Evolutionary conservation across 2,329 filamentous ascomycete genomes (phyloP).

Genomic region (Trichoderma polysporum): DNA sequence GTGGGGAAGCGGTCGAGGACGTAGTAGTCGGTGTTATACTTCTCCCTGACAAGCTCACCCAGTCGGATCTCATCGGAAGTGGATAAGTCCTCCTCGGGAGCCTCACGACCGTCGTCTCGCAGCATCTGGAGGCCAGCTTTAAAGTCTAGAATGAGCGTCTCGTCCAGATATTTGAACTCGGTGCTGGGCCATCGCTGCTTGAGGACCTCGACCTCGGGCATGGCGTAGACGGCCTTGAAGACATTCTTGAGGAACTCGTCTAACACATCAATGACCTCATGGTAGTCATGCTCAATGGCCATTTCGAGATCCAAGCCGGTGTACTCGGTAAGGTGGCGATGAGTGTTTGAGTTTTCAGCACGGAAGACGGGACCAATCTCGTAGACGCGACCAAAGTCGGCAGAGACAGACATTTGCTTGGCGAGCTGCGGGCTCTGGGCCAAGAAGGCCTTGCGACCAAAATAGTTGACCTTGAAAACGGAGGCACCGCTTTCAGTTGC

Average conservation of each 20-base stretch:
- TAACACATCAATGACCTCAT: conserved; percentile 77
- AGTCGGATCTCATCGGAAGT: conserved; percentile 86
- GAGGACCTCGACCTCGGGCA: conserved; percentile 72
- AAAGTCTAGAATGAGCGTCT: conserved; percentile 82
- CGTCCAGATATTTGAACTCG: conserved; percentile 81
- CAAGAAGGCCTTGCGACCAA: conserved; percentile 80
- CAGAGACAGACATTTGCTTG: conserved; percentile 89
- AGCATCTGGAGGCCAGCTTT: conserved; percentile 77
- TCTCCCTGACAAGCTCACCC: conserved; percentile 80
- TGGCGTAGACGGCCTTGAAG: conserved; percentile 42
- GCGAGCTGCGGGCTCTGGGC: conserved; percentile 89
- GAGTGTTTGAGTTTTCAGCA: conserved; percentile 93
- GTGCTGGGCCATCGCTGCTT: conserved; percentile 83
- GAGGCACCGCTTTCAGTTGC: conserved; percentile 90
- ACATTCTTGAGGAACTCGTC: conserved; percentile 81
- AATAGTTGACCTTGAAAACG: conserved; percentile 91
- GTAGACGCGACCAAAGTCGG: conserved; percentile 86
- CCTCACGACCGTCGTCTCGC: conserved; percentile 77
- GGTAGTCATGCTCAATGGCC: conserved; percentile 84
- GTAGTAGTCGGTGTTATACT: conserved; percentile 88
- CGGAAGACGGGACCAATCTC: conserved; percentile 74
- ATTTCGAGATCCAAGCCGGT: conserved; percentile 92
- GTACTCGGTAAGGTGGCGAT: conserved; percentile 91
- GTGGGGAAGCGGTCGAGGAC: conserved; percentile 90
- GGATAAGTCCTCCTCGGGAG: conserved; percentile 72